Conservation (phyloP, 2,329 filamentous ascomycete species). For the Aphanoascus verrucosus region DNA sequence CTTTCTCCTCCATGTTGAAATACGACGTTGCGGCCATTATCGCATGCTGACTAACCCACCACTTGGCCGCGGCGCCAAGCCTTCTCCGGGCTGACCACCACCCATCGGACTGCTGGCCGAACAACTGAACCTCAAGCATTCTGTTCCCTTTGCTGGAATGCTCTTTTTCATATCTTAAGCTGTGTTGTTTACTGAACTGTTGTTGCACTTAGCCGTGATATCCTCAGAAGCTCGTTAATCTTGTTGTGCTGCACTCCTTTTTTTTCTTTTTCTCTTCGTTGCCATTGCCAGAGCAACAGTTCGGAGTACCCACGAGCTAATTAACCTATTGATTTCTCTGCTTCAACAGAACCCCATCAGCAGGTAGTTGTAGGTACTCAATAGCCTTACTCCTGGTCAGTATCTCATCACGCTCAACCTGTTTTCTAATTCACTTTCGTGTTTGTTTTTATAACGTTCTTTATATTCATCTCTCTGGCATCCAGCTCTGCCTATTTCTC, state of each 20-base stretch:
- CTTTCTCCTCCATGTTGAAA: background rate
- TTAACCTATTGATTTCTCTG: too few relatives aligned
- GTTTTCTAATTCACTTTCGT: background rate
- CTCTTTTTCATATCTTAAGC: background rate
- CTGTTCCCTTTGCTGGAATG: background rate
- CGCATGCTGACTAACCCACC: background rate
- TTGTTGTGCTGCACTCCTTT: too few relatives aligned
- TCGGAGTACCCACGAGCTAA: too few relatives aligned
- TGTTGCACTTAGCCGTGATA: background rate
- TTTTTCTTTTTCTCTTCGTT: too few relatives aligned
- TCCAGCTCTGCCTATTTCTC: background rate
- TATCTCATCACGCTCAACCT: too few relatives aligned
- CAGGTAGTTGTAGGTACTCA: too few relatives aligned
- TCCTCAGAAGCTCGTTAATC: too few relatives aligned
- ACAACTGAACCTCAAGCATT: background rate
- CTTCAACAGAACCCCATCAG: too few relatives aligned
- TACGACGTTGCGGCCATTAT: background rate
- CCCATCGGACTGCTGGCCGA: background rate
- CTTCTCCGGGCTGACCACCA: background rate
- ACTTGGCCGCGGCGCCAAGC: background rate
- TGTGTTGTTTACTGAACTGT: background rate
- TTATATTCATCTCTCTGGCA: background rate
- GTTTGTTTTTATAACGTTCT: background rate
- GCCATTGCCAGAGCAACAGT: too few relatives aligned
- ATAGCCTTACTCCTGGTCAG: too few relatives aligned